Evolutionary conservation across 108 stramenopile genomes (phyloP), one percentile per base, ranked within the genome.

Genomic region (Bacterosira constricta): DNA sequence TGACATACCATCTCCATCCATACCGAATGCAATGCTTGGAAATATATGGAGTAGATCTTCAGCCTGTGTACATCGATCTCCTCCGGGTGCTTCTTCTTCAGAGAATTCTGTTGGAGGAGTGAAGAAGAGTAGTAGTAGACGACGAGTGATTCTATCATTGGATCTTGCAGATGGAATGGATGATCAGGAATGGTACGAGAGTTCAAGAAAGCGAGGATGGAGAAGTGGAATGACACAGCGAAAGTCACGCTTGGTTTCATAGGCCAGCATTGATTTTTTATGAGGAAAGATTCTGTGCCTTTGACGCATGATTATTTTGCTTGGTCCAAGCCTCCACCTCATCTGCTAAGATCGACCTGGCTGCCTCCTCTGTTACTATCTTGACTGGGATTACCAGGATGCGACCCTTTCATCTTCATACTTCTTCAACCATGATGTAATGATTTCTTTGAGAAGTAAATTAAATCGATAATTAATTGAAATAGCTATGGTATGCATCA

Each of bases 61-160:
- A 37, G 84, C 86, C 8, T 87, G 86, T 58, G 86, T 87, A 30
- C 86, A 87, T 71, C 60, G 86, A 50, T 87, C 86, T 37, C 86
- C 86, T 6, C 84, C 84, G 18, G 80, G 55, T 37, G n/a, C n/a
- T n/a, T n/a, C n/a, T n/a, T n/a, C n/a, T n/a, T n/a, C n/a, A n/a
- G n/a, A n/a, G n/a, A n/a, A n/a, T n/a, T 56, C 55, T 35, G 69
- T 26, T 9, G 26, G 27, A 15, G 62, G 61, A 6, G n/a, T n/a
- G n/a, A n/a, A n/a, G n/a, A n/a, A n/a, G n/a, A n/a, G n/a, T n/a
- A 26, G 52, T 29, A 49, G 70, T 8, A 36, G 32, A 50, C 51
- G 77, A 62, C 73, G 86, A 46, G 84, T 87, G 1, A 87, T 87
- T 50, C 46, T 87, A 4, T 85, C 84, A 23, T 66, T 87, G 31